A percentile compares a stretch with the other conserved stretches of the same genome.
phyloP scores from a whole-genome alignment of 768 basidiomycete species.

The Cytidiella melzeri region DNA sequence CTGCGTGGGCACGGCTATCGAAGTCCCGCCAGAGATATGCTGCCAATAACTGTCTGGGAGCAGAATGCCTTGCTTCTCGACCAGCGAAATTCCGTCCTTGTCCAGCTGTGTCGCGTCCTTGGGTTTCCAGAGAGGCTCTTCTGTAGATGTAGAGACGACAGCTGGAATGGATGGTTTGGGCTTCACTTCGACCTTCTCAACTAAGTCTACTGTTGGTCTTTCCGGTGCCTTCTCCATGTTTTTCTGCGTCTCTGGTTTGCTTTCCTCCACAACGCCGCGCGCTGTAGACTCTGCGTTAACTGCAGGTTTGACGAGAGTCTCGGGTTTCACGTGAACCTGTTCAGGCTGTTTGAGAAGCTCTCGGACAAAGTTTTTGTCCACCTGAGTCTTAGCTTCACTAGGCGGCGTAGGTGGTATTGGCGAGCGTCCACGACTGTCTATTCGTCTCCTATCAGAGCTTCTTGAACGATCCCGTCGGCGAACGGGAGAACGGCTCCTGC shows the following conservation, averaged over 20 bases:
- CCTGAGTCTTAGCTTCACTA: too few relatives aligned
- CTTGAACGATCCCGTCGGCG: neutral
- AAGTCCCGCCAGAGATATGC: neutral
- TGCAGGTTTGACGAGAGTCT: too few relatives aligned
- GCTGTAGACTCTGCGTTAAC: too few relatives aligned
- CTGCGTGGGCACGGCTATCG: neutral
- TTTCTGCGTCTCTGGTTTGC: neutral
- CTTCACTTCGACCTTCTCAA: too few relatives aligned
- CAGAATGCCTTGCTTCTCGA: neutral
- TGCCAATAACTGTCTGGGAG: neutral
- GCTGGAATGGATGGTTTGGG: too few relatives aligned
- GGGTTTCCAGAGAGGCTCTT: neutral
- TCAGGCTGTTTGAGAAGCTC: too few relatives aligned
- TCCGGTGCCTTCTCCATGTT: neutral
- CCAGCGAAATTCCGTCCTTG: neutral
- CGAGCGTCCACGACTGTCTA: neutral
- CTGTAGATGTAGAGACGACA: neutral
- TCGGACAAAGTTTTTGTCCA: too few relatives aligned
- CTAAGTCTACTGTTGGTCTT: neutral
- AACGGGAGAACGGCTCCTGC: conserved; percentile 4
- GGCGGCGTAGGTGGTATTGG: neutral
- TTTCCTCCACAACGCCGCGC: too few relatives aligned
- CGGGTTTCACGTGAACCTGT: too few relatives aligned
- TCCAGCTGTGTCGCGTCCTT: neutral
- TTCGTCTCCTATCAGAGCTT: neutral